A percentile compares a stretch with the other conserved stretches of the same genome.
These are phyloP conservation scores for Wallacemonas sp. DNA, from an alignment of 208 protist species.

Conservation along the genomic window DNA sequence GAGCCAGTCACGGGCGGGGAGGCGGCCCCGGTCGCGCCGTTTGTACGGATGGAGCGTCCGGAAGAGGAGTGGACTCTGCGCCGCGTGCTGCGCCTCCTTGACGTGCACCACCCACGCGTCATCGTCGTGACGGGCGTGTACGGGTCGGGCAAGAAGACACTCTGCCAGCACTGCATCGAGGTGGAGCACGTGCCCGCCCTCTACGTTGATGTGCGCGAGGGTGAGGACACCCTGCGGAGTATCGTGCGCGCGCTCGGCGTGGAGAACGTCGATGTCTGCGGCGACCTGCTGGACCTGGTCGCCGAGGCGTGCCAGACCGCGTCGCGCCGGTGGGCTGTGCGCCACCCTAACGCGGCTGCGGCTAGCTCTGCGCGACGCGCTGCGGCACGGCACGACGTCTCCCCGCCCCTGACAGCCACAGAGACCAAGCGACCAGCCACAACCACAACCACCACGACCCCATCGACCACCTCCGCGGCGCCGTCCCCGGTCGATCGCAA, in stretches of 20 bases:
- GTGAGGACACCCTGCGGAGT: conserved; percentile 46
- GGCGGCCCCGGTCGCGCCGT: conserved; percentile 36
- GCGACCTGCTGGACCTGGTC: conserved; percentile 56
- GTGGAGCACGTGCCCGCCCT: conserved; percentile 52
- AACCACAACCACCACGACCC: too few species aligned
- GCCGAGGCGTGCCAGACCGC: conserved; percentile 22
- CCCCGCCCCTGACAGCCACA: too few species aligned
- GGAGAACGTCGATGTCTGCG: conserved; percentile 66
- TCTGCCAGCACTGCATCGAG: conserved; percentile 34
- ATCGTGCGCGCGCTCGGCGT: conserved; percentile 49
- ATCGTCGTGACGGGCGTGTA: conserved; percentile 50
- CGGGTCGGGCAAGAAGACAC: conserved; percentile 54
- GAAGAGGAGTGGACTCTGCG: conserved; percentile 47
- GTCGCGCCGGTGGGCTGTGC: not conserved
- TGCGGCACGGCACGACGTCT: too few species aligned
- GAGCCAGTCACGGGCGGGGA: conserved; percentile 47
- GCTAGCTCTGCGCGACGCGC: too few species aligned
- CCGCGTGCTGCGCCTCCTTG: conserved; percentile 39
- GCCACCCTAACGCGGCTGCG: conserved; percentile 13
- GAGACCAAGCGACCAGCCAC: not conserved
- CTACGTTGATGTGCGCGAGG: conserved; percentile 47
- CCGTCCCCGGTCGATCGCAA: not conserved
- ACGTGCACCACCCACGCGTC: conserved; percentile 36
- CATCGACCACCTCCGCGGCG: too few species aligned
- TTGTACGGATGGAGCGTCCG: conserved; percentile 31